These are phyloP conservation scores for Ambispora gerdemannii DNA, from an alignment of 192 early-diverging fungal genomes.

Conservation along the genomic window DNA sequence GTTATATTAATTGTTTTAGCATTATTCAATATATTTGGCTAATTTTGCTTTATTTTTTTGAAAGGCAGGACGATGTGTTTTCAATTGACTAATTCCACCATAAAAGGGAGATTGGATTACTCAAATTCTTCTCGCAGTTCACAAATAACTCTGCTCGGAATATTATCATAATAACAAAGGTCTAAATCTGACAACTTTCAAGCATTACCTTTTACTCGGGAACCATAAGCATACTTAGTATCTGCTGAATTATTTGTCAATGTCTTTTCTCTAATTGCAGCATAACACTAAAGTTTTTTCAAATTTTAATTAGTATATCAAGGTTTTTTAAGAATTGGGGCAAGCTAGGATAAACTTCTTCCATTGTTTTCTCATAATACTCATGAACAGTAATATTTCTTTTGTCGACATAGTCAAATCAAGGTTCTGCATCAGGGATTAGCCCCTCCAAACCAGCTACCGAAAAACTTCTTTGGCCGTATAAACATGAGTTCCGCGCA, in stretches of 20 bases:
- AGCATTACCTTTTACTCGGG: conserved; percentile 2
- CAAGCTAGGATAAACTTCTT: not conserved
- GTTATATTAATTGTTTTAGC: not conserved
- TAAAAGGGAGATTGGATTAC: conserved; percentile 3
- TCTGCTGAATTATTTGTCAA: conserved; percentile 9
- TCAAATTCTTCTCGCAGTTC: not conserved
- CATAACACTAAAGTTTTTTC: not conserved
- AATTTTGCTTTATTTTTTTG: not conserved
- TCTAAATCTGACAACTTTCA: conserved; percentile 5
- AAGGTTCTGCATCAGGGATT: not conserved
- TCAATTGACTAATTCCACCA: conserved; percentile 8
- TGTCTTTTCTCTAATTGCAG: conserved; percentile 5
- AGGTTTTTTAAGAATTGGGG: not conserved
- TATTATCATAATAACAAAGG: conserved; percentile 6
- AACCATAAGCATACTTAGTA: conserved; percentile 21
- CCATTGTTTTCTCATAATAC: not conserved
- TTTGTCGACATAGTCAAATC: not conserved
- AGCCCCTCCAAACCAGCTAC: not conserved
- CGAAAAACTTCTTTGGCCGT: not conserved
- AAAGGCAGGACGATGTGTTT: conserved; percentile 3
- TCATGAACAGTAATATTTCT: conserved; percentile 10
- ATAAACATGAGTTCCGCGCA: not conserved
- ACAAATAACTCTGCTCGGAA: not conserved
- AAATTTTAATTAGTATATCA: conserved; percentile 15
- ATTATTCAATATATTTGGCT: too few relatives aligned